Evolutionary conservation across 2,329 filamentous ascomycete genomes (phyloP).

Genomic region (Talaromyces sp.): DNA sequence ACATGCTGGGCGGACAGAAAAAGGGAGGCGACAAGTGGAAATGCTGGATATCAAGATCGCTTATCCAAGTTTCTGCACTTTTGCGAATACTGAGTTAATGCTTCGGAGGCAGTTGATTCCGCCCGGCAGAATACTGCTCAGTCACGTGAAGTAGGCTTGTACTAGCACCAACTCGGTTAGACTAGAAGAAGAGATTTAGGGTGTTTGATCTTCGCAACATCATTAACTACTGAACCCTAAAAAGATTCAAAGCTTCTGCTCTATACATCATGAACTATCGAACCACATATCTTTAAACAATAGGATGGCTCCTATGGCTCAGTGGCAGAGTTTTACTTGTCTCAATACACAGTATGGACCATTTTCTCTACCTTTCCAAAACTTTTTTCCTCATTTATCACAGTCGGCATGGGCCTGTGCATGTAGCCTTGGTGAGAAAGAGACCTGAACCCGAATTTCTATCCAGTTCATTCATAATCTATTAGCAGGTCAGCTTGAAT

Average conservation of each 20-base stretch:
- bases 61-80: conserved; percentile 1
- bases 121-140: conserved; percentile 19
- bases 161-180: background rate
- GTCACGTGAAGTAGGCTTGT: conserved; percentile 25
- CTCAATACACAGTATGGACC: background rate
- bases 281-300: background rate
- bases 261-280: background rate
- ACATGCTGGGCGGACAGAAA: conserved; percentile 49
- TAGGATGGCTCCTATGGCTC: background rate
- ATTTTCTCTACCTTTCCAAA: too few relatives aligned
- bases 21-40: conserved; percentile 15
- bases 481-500: too few relatives aligned
- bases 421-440: background rate
- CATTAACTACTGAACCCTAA: background rate
- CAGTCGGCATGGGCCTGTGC: too few relatives aligned
- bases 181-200: background rate
- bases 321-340: background rate
- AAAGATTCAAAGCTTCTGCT: background rate
- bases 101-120: conserved; percentile 1
- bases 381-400: too few relatives aligned
- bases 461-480: too few relatives aligned
- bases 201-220: background rate
- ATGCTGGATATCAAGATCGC: background rate
- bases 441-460: too few relatives aligned
- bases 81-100: conserved; percentile 14